Conservation (phyloP, 2,329 filamentous ascomycete species). For the Cladosporium sp. region DNA sequence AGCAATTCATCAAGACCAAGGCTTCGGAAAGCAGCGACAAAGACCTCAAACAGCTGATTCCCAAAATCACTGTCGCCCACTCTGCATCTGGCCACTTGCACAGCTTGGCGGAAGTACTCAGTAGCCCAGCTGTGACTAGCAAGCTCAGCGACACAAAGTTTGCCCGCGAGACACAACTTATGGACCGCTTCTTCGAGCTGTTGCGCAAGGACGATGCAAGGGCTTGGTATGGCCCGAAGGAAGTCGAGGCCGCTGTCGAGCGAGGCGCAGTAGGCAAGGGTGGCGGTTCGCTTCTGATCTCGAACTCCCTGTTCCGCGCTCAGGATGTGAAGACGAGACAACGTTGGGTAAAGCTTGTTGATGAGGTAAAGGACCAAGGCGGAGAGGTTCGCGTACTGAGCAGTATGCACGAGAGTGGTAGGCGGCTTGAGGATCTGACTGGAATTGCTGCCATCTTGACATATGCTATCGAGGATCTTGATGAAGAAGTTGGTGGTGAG, state of each 20-base stretch:
- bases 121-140: constrained; percentile 73
- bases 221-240: constrained; percentile 84
- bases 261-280: constrained; percentile 87
- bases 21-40: constrained; percentile 72
- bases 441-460: constrained; percentile 89
- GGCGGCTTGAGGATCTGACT: constrained; percentile 77
- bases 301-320: constrained; percentile 83
- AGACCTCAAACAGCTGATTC: constrained; percentile 62
- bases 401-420: constrained; percentile 91
- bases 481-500: constrained; percentile 50
- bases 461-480: constrained; percentile 84
- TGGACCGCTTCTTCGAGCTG: constrained; percentile 80
- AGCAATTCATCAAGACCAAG: constrained; percentile 66
- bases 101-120: constrained; percentile 82
- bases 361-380: constrained; percentile 79
- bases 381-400: constrained; percentile 89
- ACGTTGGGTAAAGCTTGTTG: constrained; percentile 81
- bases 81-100: constrained; percentile 84
- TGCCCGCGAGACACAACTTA: constrained; percentile 75
- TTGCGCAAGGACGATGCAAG: constrained; percentile 82
- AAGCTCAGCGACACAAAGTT: constrained; percentile 87
- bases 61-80: constrained; percentile 73
- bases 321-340: constrained; percentile 75
- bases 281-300: constrained; percentile 82
- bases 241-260: constrained; percentile 79